Conservation (phyloP, 352 stramenopile genomes). For the Globisporangium middletonii region DNA sequence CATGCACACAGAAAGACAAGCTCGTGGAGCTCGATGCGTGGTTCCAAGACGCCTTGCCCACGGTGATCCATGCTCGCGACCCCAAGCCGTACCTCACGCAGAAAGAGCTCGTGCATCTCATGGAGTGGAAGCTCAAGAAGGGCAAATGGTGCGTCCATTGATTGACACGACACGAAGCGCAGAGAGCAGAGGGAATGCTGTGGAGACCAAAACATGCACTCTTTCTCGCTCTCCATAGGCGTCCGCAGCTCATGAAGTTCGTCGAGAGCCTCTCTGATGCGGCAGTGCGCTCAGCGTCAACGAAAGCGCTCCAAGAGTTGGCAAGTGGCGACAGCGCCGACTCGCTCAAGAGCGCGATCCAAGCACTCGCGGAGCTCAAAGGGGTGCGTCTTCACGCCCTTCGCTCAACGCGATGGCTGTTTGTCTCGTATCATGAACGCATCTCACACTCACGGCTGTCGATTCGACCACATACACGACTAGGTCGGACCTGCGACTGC, state of each 20-base stretch:
- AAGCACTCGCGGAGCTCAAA: constrained; percentile 58
- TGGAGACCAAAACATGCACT: too few species aligned
- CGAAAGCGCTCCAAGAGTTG: constrained; percentile 27
- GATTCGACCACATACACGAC: not conserved
- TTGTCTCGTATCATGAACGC: not conserved
- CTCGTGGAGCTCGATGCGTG: constrained; percentile 54
- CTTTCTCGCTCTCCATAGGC: constrained; percentile 19
- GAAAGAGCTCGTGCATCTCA: constrained; percentile 48
- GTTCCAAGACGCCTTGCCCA: constrained; percentile 38
- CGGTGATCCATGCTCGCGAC: constrained; percentile 36
- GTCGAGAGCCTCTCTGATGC: constrained; percentile 32
- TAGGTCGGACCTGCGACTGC: constrained; percentile 75
- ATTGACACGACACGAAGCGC: too few species aligned
- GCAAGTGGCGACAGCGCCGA: constrained; percentile 5
- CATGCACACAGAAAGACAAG: constrained; percentile 37
- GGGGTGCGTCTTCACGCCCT: constrained; percentile 28
- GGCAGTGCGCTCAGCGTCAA: constrained; percentile 44
- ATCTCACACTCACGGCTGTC: not conserved
- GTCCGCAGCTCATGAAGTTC: constrained; percentile 73
- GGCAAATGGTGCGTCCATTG: constrained; percentile 55
- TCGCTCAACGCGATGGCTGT: not conserved
- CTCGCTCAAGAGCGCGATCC: constrained; percentile 32
- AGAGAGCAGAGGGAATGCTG: too few species aligned
- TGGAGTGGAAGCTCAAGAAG: constrained; percentile 85
- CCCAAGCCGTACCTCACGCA: constrained; percentile 46